These are phyloP conservation scores for Hymenoscyphus salicellus DNA, from an alignment of 2,329 filamentous ascomycete genomes.

Conservation along the genomic window DNA sequence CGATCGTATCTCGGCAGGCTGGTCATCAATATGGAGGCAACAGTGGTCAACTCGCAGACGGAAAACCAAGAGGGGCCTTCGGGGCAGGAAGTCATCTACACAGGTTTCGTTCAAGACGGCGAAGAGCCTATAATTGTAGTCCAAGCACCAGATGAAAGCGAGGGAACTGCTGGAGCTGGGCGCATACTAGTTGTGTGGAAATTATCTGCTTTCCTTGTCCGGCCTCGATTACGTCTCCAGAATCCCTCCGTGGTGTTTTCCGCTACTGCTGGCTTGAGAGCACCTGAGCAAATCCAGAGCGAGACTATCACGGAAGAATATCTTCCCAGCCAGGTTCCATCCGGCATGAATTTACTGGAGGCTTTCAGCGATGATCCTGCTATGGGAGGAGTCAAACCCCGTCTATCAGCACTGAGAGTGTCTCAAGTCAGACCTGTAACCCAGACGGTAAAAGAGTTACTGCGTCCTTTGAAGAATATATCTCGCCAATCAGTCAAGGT, in stretches of 20 bases:
- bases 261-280: conserved; percentile 58
- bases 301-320: conserved; percentile 56
- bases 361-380: conserved; percentile 66
- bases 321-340: conserved; percentile 64
- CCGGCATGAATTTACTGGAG: conserved; percentile 73
- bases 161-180: conserved; percentile 34
- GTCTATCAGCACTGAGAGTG: conserved; percentile 70
- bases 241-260: conserved; percentile 64
- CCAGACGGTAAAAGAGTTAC: conserved; percentile 55
- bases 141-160: conserved; percentile 42
- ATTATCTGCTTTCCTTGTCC: conserved; percentile 53
- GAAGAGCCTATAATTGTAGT: conserved; percentile 50
- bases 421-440: conserved; percentile 70
- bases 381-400: conserved; percentile 57
- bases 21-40: conserved; percentile 64
- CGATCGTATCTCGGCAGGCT: conserved; percentile 60
- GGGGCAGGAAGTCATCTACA: conserved; percentile 59
- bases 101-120: conserved; percentile 48
- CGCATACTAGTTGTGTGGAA: conserved; percentile 60
- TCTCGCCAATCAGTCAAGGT: conserved; percentile 62
- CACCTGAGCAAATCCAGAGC: conserved; percentile 43
- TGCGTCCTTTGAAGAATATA: conserved; percentile 62
- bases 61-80: conserved; percentile 46
- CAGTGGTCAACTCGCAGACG: conserved; percentile 56
- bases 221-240: conserved; percentile 63